A percentile compares a stretch with the other conserved stretches of the same genome.
phyloP scores from a whole-genome alignment of 169 alveolate species.

The Plasmodium gaboni region DNA sequence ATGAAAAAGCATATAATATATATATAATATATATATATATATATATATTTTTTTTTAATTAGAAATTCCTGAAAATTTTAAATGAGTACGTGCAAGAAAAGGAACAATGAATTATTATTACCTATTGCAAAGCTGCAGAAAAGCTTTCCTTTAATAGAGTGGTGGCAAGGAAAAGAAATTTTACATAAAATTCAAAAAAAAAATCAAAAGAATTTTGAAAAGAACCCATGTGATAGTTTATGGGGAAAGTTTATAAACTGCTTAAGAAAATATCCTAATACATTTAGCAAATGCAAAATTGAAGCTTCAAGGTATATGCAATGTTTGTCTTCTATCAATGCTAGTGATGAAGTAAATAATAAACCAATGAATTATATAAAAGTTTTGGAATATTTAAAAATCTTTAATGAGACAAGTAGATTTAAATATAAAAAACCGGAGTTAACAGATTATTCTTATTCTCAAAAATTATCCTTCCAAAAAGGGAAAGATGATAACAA shows the following conservation, averaged over 20 bases:
- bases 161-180: constrained; percentile 78
- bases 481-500: constrained; percentile 8
- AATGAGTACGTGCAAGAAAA: constrained; percentile 69
- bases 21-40: background rate
- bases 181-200: constrained; percentile 73
- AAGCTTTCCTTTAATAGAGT: constrained; percentile 66
- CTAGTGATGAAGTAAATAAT: constrained; percentile 22
- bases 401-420: constrained; percentile 73
- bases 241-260: constrained; percentile 76
- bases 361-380: constrained; percentile 49
- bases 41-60: constrained; percentile 6
- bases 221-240: constrained; percentile 75
- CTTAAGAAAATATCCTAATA: constrained; percentile 72
- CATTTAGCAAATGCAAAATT: constrained; percentile 67
- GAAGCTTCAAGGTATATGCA: constrained; percentile 65
- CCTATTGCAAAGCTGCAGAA: constrained; percentile 72
- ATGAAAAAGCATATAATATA: background rate
- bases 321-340: constrained; percentile 62
- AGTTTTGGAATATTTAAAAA: constrained; percentile 71
- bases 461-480: constrained; percentile 39
- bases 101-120: constrained; percentile 57
- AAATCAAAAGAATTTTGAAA: constrained; percentile 46
- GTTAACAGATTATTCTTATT: constrained; percentile 55
- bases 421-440: constrained; percentile 65
- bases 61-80: constrained; percentile 1